Evolutionary conservation across 2,329 filamentous ascomycete species (phyloP), one percentile per base, ranked within the genome.

Genomic region (Fusarium temperatum): DNA sequence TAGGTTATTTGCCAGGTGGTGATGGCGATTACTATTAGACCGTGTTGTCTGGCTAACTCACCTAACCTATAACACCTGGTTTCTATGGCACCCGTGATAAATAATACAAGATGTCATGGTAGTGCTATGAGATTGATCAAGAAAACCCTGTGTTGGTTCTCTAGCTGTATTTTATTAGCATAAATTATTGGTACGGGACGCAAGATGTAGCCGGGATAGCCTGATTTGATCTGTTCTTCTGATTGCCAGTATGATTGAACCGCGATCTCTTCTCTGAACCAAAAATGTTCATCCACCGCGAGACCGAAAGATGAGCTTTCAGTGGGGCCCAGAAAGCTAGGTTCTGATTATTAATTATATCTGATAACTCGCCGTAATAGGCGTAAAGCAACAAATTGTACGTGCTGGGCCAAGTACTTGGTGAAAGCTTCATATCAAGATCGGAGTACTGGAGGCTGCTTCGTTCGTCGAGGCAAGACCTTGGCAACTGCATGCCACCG

Each of bases 121-220:
- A 26, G 5, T 26, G 17, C 4, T 51, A 24, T 17, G 22, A 14
- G 6, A 6, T n/a, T 12, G 6, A 6, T 30, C 2, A 17, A 18
- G 2, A 17, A 8, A 14, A 20, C 0, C 1, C 4, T 26, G 1
- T 15, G 2, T 15, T 8, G 2, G 4, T 8, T 15, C 2, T 15
- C 9, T 53, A 13, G 1, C 3, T 5, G 6, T 24, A 1, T 11
- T 8, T 0, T 0, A 35, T 15, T 11, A 2, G 17, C 3, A 53
- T 20, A 1, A 11, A 1, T 3, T 35, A 53, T 20, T 6, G 2
- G 8, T 8, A 15, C 0, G 4, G 12, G 12, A 26, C 17, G 3
- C 3, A 6, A 15, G 4, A 11, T 53, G n/a, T 3, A 11, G 8
- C 1, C 6, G 8, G 4, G 12, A 9, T n/a, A 18, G 20, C 11